Evolutionary conservation across 2,329 filamentous ascomycete genomes (phyloP).

Genomic region (Pyrenophora graminea): DNA sequence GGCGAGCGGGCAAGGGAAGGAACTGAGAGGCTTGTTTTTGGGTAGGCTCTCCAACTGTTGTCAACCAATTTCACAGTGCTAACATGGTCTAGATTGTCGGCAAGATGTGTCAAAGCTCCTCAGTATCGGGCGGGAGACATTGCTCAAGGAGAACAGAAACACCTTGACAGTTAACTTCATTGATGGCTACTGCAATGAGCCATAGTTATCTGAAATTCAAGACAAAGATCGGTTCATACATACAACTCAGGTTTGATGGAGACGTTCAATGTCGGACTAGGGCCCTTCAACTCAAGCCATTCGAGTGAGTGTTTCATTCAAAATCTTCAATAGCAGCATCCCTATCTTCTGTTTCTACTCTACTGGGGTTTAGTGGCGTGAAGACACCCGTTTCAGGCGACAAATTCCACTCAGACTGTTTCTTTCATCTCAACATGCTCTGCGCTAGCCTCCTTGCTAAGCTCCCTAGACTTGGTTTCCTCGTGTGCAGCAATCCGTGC

Average conservation of each 20-base stretch:
- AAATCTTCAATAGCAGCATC: too few species aligned
- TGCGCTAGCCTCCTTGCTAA: conserved; percentile 19
- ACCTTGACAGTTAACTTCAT: conserved; percentile 37
- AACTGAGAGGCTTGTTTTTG: conserved; percentile 33
- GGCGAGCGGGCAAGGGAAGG: conserved; percentile 33
- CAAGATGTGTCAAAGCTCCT: conserved; percentile 34
- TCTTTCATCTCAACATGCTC: conserved; percentile 35
- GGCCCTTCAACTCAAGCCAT: too few species aligned
- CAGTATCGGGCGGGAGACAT: conserved; percentile 26
- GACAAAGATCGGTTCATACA: too few species aligned
- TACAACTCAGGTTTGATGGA: too few species aligned
- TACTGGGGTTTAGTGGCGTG: neutral
- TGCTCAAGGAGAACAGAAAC: conserved; percentile 36
- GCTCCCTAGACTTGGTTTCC: conserved; percentile 8
- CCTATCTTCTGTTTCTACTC: too few species aligned
- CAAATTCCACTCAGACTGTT: conserved; percentile 14
- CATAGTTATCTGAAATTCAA: conserved; percentile 8
- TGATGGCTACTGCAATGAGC: conserved; percentile 38
- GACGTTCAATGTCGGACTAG: too few species aligned
- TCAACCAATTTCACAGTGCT: neutral
- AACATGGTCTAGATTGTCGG: conserved; percentile 27
- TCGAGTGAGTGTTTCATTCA: too few species aligned
- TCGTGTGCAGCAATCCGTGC: conserved; percentile 39
- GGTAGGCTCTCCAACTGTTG: conserved; percentile 12
- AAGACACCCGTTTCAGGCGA: rapidly evolving